These are phyloP conservation scores for Fonsecaea monophora DNA, from an alignment of 2,329 filamentous ascomycete genomes.

Conservation along the genomic window DNA sequence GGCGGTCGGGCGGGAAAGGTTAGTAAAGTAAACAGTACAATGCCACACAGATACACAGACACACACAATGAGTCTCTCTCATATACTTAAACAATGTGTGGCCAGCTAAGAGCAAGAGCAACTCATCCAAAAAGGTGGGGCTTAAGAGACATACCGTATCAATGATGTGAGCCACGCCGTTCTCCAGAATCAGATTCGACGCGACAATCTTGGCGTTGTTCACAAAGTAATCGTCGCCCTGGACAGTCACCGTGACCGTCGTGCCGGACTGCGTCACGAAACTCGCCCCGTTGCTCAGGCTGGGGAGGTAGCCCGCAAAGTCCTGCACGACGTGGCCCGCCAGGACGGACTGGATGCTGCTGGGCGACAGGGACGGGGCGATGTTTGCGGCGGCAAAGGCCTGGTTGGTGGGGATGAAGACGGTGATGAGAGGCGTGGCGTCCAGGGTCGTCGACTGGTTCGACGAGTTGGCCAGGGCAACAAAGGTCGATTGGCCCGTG, in stretches of 20 bases:
- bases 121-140: background rate
- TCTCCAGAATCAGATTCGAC: conserved; percentile 20
- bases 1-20: background rate
- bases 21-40: background rate
- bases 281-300: conserved; percentile 5
- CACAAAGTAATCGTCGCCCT: conserved; percentile 19
- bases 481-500: conserved; percentile 15
- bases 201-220: conserved; percentile 20
- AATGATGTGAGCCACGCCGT: conserved; percentile 17
- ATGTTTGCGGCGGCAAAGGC: conserved; percentile 13
- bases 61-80: no score
- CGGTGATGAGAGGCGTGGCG: conserved; percentile 15
- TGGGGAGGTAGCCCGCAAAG: conserved; percentile 15
- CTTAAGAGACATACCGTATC: conserved; percentile 9
- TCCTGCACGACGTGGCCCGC: conserved; percentile 11
- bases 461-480: conserved; percentile 10
- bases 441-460: conserved; percentile 6
- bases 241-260: conserved; percentile 15
- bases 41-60: no score
- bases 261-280: conserved; percentile 12
- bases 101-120: no score
- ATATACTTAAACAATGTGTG: no score
- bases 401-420: conserved; percentile 15
- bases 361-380: background rate
- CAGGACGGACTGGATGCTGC: conserved; percentile 1